Evolutionary conservation across 352 stramenopile genomes (phyloP), one percentile per base, ranked within the genome.

Genomic region (Phytophthora hybrid): DNA sequence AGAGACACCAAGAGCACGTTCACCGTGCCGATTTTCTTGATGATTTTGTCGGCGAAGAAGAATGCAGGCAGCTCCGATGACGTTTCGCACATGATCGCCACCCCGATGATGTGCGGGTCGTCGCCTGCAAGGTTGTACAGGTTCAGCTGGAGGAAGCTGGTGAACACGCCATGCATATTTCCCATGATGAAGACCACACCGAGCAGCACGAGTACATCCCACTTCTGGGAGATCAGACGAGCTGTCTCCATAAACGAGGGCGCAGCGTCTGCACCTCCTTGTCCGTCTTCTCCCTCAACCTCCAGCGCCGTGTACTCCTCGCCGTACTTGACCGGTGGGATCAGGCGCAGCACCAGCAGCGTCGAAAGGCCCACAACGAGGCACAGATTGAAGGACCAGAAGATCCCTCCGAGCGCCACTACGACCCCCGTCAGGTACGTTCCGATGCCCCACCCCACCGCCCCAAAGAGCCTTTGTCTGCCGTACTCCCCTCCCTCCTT

Each of bases 51-150:
- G 23, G 88, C 87, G 62, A 84, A 93, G 67, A 93, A 95, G 59
- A 95, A 95, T 4, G 86, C 86, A 23, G 88, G 88, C 6, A 95
- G 74, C 76, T 95, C 88, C 6, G 86, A 93, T 4, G 83, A 71
- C 4, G 86, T 95, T 71, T 95, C 85, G 49, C 84, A 90, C 80
- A 89, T 80, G 56, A 92, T 92, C 7, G 82, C 85, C 2, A 92
- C 76, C 14, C 88, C 86, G 41, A 95, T 90, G 69, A 95, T 92
- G 54, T 88, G 75, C 31, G 86, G 71, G 59, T 93, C 85, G 19
- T 84, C 74, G 41, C 78, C 81, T 52, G 83, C 89, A 5, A 95
- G 73, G 67, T 95, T 93, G 84, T 91, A 93, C 31, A 95, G 59
- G 58, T 95, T 90, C 49, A 95, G 77, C 52, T 83, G 85, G 34